phyloP scores from a whole-genome alignment of 345 rosid genomes.

The Raphanus sativus region DNA sequence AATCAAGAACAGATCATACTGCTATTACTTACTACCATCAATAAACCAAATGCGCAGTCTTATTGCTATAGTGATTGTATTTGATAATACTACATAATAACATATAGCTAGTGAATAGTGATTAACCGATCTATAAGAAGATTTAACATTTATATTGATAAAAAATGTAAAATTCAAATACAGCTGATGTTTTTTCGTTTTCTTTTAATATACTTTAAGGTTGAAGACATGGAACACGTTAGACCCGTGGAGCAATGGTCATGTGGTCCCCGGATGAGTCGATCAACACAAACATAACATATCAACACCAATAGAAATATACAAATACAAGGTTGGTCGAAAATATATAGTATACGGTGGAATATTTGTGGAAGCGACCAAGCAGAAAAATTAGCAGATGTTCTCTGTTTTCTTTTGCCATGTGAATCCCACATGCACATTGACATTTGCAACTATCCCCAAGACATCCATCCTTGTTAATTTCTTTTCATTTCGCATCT shows the following conservation, averaged over 20 bases:
- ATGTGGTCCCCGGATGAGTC: slow-evolving; percentile 31
- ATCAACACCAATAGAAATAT: slow-evolving; percentile 18
- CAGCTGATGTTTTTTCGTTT: background rate
- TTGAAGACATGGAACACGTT: slow-evolving; percentile 16
- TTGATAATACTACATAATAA: background rate
- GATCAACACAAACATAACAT: slow-evolving; percentile 31
- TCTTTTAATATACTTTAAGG: background rate
- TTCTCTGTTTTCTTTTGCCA: slow-evolving; percentile 42
- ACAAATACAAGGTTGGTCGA: slow-evolving; percentile 33
- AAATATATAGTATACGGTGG: slow-evolving; percentile 5
- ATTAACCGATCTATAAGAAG: background rate
- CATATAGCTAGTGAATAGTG: too few species aligned
- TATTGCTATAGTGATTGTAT: too few species aligned
- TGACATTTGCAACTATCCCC: slow-evolving; percentile 28
- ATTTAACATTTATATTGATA: background rate
- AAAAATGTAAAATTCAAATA: background rate
- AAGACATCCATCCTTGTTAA: background rate
- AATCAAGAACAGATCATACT: background rate
- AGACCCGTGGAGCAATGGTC: slow-evolving; percentile 28
- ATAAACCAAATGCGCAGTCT: background rate
- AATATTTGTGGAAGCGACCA: slow-evolving; percentile 20
- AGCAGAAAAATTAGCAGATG: slow-evolving; percentile 36
- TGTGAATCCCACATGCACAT: slow-evolving; percentile 38
- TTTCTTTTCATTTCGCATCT: background rate
- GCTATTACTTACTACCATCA: background rate